A percentile compares a stretch with the other conserved stretches of the same genome.
These are phyloP conservation scores for Plasmodium blacklocki DNA, from an alignment of 169 alveolate genomes.

Conservation along the genomic window DNA sequence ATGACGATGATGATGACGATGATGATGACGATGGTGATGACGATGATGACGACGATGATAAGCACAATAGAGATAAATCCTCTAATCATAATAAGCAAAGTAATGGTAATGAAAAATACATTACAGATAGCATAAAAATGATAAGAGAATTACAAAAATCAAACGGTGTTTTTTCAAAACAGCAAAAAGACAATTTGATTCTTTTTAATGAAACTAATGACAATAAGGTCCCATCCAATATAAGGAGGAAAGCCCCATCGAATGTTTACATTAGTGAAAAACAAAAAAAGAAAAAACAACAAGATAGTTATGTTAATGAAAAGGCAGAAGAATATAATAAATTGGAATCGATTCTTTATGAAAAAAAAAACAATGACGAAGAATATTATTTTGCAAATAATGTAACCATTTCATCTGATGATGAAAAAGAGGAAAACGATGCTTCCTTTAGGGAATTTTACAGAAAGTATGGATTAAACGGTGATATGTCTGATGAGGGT, in stretches of 20 bases:
- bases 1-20: neutral
- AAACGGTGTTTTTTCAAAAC: constrained; percentile 55
- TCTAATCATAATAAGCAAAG: neutral
- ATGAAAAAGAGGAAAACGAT: neutral
- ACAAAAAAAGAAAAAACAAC: constrained; percentile 46
- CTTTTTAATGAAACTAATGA: constrained; percentile 74
- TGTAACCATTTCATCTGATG: neutral
- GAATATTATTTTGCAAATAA: constrained; percentile 16
- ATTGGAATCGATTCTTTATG: constrained; percentile 38
- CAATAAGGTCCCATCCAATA: constrained; percentile 59
- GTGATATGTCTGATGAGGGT: neutral
- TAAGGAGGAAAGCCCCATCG: constrained; percentile 69
- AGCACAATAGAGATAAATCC: constrained; percentile 11
- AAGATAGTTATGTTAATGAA: constrained; percentile 40
- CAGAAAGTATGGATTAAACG: neutral
- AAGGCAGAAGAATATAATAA: constrained; percentile 33
- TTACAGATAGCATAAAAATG: constrained; percentile 90
- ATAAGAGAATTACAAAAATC: constrained; percentile 89
- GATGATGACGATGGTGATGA: constrained; percentile 31
- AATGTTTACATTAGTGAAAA: constrained; percentile 36
- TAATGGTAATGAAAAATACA: constrained; percentile 31
- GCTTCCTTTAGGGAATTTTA: neutral
- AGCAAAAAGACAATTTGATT: constrained; percentile 73
- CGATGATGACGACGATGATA: constrained; percentile 20
- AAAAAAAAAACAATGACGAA: constrained; percentile 20